Evolutionary conservation across 169 alveolate genomes (phyloP).

Genomic region (Sarcocystis neurona): DNA sequence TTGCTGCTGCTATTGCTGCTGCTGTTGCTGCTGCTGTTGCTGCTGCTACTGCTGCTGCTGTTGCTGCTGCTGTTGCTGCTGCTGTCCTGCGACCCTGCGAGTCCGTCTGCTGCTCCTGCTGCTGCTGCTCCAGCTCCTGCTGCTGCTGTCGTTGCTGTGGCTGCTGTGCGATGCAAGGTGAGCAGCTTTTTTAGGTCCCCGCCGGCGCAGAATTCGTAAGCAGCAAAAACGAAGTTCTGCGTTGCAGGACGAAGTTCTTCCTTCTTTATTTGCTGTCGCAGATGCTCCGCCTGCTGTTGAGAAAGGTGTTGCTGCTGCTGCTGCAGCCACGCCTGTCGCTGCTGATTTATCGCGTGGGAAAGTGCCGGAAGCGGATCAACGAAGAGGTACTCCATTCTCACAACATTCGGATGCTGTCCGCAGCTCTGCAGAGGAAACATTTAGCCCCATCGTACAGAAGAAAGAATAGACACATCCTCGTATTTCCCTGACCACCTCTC

Average conservation of each 20-base stretch:
- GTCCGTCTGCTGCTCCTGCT: constrained; percentile 48
- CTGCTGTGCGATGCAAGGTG: constrained; percentile 32
- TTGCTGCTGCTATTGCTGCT: constrained; percentile 16
- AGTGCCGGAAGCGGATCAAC: constrained; percentile 54
- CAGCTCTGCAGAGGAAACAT: constrained; percentile 28
- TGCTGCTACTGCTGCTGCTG: constrained; percentile 34
- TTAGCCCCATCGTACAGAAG: too few species aligned
- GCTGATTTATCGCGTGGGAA: constrained; percentile 41
- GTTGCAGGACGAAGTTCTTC: constrained; percentile 51
- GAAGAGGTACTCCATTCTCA: constrained; percentile 52
- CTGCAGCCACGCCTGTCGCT: constrained; percentile 54
- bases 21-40: constrained; percentile 17
- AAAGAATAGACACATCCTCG: too few species aligned
- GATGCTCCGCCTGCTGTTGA: constrained; percentile 11
- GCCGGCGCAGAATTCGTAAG: constrained; percentile 84
- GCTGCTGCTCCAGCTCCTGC: constrained; percentile 44
- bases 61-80: constrained; percentile 36
- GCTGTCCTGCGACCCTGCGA: constrained; percentile 40
- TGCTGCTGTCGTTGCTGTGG: constrained; percentile 29
- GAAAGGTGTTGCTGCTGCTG: constrained; percentile 19
- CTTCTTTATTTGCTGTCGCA: not conserved
- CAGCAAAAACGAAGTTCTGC: constrained; percentile 81
- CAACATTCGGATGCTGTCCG: constrained; percentile 59
- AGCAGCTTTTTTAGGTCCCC: constrained; percentile 54
- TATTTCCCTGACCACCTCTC: too few species aligned